Evolutionary conservation across 768 basidiomycete genomes (phyloP).

Genomic region (Tephrocybe sp.): DNA sequence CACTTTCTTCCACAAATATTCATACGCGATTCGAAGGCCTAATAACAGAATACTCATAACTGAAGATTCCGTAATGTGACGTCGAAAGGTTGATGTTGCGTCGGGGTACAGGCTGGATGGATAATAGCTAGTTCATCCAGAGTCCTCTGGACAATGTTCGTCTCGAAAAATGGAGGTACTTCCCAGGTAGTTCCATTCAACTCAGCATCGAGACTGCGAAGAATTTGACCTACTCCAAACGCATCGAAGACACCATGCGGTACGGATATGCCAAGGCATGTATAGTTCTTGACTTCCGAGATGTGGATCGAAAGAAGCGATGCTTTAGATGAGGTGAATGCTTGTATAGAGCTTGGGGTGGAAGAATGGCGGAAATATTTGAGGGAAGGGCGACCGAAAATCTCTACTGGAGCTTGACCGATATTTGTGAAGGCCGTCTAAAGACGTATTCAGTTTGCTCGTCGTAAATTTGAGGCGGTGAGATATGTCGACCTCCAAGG

Average conservation of each 20-base stretch:
- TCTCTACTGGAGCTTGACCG: not conserved
- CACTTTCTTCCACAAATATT: not conserved
- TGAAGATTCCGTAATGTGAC: not conserved
- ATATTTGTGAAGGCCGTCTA: constrained; percentile 3
- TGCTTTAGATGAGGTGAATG: not conserved
- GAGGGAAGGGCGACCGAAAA: not conserved
- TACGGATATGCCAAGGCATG: constrained; percentile 6
- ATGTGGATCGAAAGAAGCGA: constrained; percentile 10
- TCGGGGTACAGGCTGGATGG: not conserved
- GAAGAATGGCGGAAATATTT: constrained; percentile 7
- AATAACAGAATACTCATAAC: not conserved
- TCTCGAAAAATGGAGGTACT: not conserved
- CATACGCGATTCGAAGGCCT: not conserved
- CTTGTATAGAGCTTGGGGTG: not conserved
- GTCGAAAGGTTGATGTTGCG: not conserved
- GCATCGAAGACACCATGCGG: constrained; percentile 7
- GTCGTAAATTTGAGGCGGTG: constrained; percentile 1
- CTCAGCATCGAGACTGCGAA: not conserved
- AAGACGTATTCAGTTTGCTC: not conserved
- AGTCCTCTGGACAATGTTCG: not conserved
- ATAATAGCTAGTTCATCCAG: not conserved
- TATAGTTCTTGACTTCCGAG: constrained; percentile 1
- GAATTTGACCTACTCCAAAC: not conserved
- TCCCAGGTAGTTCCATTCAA: constrained; percentile 1
- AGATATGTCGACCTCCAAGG: not conserved